A percentile compares a stretch with the other conserved stretches of the same genome.
These are phyloP conservation scores for Magnaporthiopsis rhizophila DNA, from an alignment of 2,329 filamentous ascomycete genomes.

Conservation along the genomic window DNA sequence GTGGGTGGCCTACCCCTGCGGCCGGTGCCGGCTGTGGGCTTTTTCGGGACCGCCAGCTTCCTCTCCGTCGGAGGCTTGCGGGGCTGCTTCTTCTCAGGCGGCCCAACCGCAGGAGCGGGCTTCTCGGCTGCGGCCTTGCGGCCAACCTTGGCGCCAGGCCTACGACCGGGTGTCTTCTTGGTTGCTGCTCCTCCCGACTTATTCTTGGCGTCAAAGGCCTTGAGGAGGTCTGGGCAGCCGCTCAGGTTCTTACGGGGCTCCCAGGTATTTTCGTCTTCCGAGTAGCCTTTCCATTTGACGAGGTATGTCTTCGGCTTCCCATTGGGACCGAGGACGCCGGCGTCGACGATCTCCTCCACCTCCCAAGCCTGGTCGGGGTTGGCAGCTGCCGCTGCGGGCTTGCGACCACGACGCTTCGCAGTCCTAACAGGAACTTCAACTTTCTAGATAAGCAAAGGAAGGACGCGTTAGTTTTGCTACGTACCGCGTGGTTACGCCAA, in stretches of 20 bases:
- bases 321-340: not conserved
- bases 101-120: not conserved
- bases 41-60: not conserved
- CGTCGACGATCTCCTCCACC: constrained; percentile 39
- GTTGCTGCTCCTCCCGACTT: constrained; percentile 10
- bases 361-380: constrained; percentile 29
- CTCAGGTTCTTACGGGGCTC: constrained; percentile 38
- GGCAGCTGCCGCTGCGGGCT: constrained; percentile 9
- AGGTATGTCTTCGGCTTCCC: constrained; percentile 26
- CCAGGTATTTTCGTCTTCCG: constrained; percentile 40
- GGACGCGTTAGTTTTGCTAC: not conserved
- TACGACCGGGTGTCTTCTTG: constrained; percentile 1
- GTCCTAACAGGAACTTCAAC: not conserved
- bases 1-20: not conserved
- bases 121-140: constrained; percentile 1
- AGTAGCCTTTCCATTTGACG: constrained; percentile 47
- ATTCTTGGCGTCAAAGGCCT: constrained; percentile 26
- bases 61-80: not conserved
- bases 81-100: not conserved
- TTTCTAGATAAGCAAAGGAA: not conserved
- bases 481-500: too few species aligned
- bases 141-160: not conserved
- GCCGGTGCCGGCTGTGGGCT: not conserved
- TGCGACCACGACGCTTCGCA: constrained; percentile 12
- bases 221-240: constrained; percentile 28